Conservation (phyloP, 768 basidiomycete genomes). For the Piloderma croceum region DNA sequence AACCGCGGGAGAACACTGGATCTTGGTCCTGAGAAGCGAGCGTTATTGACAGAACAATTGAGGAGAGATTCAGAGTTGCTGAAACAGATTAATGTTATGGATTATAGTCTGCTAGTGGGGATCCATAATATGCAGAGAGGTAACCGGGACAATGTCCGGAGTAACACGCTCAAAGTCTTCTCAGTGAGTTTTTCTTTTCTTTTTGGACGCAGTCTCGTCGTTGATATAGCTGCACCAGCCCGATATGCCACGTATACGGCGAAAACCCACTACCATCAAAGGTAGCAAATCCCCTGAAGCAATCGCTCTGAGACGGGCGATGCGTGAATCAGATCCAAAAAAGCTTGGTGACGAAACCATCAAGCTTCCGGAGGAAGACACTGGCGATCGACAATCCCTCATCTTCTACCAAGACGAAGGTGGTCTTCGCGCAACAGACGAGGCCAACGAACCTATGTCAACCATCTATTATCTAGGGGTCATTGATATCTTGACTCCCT, state of each 20-base stretch:
- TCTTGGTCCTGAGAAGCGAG: slow-evolving; percentile 94
- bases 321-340: slow-evolving; percentile 78
- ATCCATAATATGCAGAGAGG: slow-evolving; percentile 90
- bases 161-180: slow-evolving; percentile 88
- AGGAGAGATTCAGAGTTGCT: slow-evolving; percentile 83
- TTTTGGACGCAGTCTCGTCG: slow-evolving; percentile 1
- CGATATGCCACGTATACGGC: slow-evolving; percentile 57
- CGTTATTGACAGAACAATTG: slow-evolving; percentile 86
- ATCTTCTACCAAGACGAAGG: slow-evolving; percentile 97
- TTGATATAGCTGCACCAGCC: slow-evolving; percentile 41
- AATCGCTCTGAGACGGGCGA: slow-evolving; percentile 77
- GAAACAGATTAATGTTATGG: slow-evolving; percentile 84
- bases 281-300: slow-evolving; percentile 63
- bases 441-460: slow-evolving; percentile 65
- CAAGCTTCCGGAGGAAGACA: slow-evolving; percentile 58
- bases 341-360: slow-evolving; percentile 49
- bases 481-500: slow-evolving; percentile 96
- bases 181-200: slow-evolving; percentile 50
- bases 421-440: slow-evolving; percentile 85
- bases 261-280: slow-evolving; percentile 55
- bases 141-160: slow-evolving; percentile 86
- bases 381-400: slow-evolving; percentile 65
- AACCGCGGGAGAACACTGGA: slow-evolving; percentile 70
- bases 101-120: slow-evolving; percentile 91
- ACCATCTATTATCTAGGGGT: slow-evolving; percentile 92